A percentile compares a stretch with the other conserved stretches of the same genome.
These are phyloP conservation scores for Lentinula guzmanii DNA, from an alignment of 768 basidiomycete genomes.

Conservation along the genomic window DNA sequence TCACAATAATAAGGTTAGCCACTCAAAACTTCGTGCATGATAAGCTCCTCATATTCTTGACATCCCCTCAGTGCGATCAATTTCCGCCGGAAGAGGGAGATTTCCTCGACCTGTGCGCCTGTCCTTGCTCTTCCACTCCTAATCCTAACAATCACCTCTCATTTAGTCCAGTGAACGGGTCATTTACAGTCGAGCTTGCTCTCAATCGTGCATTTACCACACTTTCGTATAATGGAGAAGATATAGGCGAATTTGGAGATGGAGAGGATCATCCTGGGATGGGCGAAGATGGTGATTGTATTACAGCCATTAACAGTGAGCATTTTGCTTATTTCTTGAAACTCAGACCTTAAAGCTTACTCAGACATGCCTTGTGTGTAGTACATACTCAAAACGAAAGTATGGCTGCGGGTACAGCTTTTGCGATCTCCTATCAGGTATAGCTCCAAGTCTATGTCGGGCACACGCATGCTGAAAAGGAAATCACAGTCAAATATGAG, in stretches of 20 bases:
- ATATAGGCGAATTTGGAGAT: constrained; percentile 22
- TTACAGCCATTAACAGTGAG: constrained; percentile 30
- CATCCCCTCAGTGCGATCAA: constrained; percentile 30
- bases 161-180: constrained; percentile 31
- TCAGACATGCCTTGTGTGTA: constrained; percentile 10
- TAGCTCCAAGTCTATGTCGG: background rate
- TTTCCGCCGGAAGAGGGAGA: constrained; percentile 37
- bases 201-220: constrained; percentile 37
- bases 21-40: background rate
- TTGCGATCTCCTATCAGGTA: constrained; percentile 38
- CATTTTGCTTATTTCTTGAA: background rate
- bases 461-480: background rate
- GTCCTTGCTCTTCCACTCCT: background rate
- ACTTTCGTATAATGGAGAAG: constrained; percentile 24
- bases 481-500: constrained; percentile 26
- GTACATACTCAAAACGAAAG: constrained; percentile 40
- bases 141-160: background rate
- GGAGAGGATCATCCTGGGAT: constrained; percentile 29
- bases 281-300: constrained; percentile 25
- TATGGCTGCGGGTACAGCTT: constrained; percentile 40
- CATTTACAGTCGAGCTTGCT: constrained; percentile 36
- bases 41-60: background rate
- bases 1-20: constrained; percentile 26
- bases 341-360: background rate
- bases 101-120: constrained; percentile 35